Conservation (phyloP, 495 filamentous ascomycete species). For the Collariella sp. region DNA sequence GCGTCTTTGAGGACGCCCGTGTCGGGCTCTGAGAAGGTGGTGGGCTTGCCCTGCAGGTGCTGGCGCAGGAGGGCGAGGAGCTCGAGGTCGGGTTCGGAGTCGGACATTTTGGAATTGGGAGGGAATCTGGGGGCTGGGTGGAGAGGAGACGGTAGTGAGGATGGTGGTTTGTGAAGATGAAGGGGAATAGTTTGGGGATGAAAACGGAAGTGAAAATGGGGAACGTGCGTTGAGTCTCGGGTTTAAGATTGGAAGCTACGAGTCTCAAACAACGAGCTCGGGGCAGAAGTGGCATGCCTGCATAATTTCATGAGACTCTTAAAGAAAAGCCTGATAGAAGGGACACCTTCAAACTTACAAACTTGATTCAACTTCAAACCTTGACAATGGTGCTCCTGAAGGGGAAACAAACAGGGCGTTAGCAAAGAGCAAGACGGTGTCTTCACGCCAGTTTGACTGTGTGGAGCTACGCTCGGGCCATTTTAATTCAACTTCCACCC, state of each 20-base stretch:
- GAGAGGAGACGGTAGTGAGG: neutral
- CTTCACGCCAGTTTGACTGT: no score
- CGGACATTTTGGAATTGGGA: conserved; percentile 52
- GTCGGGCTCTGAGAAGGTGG: conserved; percentile 45
- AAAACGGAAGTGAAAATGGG: neutral
- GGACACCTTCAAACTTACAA: no score
- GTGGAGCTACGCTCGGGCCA: no score
- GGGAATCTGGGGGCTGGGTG: neutral
- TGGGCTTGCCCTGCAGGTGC: conserved; percentile 54
- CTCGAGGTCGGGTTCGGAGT: conserved; percentile 83
- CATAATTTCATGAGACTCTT: no score
- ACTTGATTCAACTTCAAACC: no score
- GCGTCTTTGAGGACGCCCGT: conserved; percentile 78
- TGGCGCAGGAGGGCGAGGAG: conserved; percentile 79
- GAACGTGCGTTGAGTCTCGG: neutral
- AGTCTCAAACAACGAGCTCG: neutral
- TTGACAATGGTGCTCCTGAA: no score
- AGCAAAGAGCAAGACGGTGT: no score
- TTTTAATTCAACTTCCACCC: no score
- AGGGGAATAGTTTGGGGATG: no score
- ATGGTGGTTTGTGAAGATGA: neutral
- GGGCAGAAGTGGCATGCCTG: neutral
- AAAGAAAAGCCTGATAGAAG: no score
- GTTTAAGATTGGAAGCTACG: neutral
- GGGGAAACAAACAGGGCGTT: no score